These are phyloP conservation scores for Stentor coeruleus DNA, from an alignment of 73 alveolate genomes.

Conservation along the genomic window DNA sequence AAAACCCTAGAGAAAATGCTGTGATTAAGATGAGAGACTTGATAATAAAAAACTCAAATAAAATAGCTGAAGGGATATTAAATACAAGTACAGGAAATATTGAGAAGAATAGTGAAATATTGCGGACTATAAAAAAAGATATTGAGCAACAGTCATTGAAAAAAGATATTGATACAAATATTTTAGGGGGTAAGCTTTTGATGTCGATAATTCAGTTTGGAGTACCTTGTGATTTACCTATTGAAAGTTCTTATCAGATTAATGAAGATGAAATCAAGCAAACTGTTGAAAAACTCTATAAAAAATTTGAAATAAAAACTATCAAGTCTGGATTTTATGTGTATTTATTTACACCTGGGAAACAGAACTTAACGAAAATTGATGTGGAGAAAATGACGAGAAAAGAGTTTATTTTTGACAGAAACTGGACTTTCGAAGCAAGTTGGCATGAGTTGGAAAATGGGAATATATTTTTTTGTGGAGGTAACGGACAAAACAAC, in stretches of 20 bases:
- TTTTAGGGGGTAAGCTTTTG: neutral
- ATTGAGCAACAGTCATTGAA: neutral
- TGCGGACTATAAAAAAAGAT: neutral
- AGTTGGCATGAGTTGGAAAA: neutral
- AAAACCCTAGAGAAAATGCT: neutral
- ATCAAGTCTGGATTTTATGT: neutral
- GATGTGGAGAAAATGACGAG: neutral
- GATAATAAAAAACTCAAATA: neutral
- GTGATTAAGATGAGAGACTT: neutral
- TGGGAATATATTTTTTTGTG: neutral
- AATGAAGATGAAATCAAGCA: neutral
- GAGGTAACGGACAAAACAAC: neutral
- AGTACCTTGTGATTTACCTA: neutral
- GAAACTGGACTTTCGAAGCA: slow-evolving; percentile 3
- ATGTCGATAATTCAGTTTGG: neutral
- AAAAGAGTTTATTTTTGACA: neutral
- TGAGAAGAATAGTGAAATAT: neutral
- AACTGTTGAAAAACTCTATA: neutral
- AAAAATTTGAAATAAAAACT: neutral
- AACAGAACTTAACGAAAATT: neutral
- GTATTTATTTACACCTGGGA: neutral
- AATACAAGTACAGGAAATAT: neutral
- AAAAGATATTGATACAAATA: neutral
- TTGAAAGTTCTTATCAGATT: neutral
- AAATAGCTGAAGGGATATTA: neutral